Evolutionary conservation across 441 rosid species (phyloP).

Genomic region (Viola pubescens): DNA sequence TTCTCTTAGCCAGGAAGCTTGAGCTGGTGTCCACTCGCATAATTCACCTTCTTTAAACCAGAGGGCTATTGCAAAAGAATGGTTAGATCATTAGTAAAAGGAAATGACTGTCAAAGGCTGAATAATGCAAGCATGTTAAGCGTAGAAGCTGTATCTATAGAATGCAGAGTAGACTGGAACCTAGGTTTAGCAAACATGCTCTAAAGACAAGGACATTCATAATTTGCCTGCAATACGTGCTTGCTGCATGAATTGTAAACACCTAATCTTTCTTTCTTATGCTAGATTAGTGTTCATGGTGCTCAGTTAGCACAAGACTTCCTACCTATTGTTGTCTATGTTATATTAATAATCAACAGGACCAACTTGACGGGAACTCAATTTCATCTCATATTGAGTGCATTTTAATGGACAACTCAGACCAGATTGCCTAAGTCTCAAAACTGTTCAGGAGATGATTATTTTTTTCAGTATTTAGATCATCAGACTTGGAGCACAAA

Average conservation of each 20-base stretch:
- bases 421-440: background rate
- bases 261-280: too few species aligned
- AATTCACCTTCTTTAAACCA: slow-evolving; percentile 94
- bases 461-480: background rate
- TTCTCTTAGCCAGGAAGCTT: slow-evolving; percentile 59
- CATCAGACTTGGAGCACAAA: background rate
- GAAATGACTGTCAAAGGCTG: background rate
- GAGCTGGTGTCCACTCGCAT: slow-evolving; percentile 73
- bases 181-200: too few species aligned
- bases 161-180: too few species aligned
- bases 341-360: too few species aligned
- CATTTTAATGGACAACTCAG: too few species aligned
- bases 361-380: background rate
- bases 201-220: too few species aligned
- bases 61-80: slow-evolving; percentile 37
- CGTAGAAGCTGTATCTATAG: background rate
- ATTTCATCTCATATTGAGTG: background rate
- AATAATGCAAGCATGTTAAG: background rate
- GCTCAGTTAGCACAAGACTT: too few species aligned
- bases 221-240: too few species aligned
- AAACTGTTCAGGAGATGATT: background rate
- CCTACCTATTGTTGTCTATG: too few species aligned
- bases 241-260: too few species aligned
- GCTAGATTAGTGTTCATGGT: too few species aligned
- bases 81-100: background rate